phyloP scores from a whole-genome alignment of 306 rosid species.

The Argentina anserina region DNA sequence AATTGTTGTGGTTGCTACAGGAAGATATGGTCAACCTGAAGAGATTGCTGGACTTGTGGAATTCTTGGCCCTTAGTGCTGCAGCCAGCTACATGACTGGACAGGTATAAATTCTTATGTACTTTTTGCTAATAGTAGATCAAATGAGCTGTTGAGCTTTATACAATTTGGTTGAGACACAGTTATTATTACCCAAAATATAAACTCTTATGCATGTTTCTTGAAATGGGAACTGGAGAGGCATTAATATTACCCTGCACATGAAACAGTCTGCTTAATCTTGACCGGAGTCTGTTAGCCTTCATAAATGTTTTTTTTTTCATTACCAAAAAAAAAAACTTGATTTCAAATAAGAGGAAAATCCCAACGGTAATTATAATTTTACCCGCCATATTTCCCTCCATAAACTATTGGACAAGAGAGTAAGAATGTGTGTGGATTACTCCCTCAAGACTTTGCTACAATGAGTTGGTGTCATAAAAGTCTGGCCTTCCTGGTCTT shows the following conservation, averaged over 20 bases:
- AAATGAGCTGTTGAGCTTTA: neutral
- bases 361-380: neutral
- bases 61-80: slow-evolving; percentile 86
- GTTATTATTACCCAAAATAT: neutral
- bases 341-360: neutral
- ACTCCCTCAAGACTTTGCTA: neutral
- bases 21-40: slow-evolving; percentile 91
- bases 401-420: neutral
- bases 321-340: no score
- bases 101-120: slow-evolving; percentile 45
- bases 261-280: neutral
- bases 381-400: neutral
- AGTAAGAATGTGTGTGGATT: neutral
- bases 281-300: neutral
- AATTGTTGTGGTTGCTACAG: slow-evolving; percentile 41
- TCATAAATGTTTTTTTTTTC: no score
- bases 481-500: neutral
- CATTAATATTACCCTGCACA: neutral
- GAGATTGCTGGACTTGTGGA: slow-evolving; percentile 98
- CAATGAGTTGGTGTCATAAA: neutral
- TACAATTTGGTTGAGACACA: neutral
- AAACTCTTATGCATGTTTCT: neutral
- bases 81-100: slow-evolving; percentile 89
- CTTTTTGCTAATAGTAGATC: neutral
- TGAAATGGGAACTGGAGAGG: neutral